Base-by-base conservation (phyloP, 805 yeast genomes). In the Priceomyces castillae region DNA sequence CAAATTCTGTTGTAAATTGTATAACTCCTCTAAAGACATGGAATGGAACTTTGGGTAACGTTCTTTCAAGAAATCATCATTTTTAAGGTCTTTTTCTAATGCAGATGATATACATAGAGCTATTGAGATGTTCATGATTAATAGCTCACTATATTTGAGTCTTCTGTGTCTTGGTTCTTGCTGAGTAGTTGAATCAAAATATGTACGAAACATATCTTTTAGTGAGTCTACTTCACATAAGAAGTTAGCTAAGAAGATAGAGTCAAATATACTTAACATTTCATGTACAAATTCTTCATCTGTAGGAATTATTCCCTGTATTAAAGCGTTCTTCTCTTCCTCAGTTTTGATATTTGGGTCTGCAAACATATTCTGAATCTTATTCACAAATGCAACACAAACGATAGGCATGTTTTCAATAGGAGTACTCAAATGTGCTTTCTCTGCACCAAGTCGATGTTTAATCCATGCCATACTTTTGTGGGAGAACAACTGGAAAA, bases 381-480 rank as follows among this genome's bases (percentile, higher is more conserved):
- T 23, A 15, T 47, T 44, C 18, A 55, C 33, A 26, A 56, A 52
- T n/a, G 40, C 34, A 23, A 53, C 46, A 30, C 62, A 58, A 10
- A 56, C 50, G 3, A 46, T 35, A 1, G 71, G 73, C 25, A 69
- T 39, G 42, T 61, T 59, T 17, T 53, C 48, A 18, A 70, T 48
- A 10, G 71, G 69, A 5, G 48, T 39, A 7, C 61, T 41, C 11
- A 56, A 42, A 17, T 53, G 43, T 3, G 40, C 46, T 12, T 58
- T 48, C 2, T 51, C 56, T 1, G 56, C 51, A 1, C 62, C 60
- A 12, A 70, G 48, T 19, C 56, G 50, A 7, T 45, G 47, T 20
- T 54, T 55, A 30, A 70, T 61, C 65, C 67, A 68, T 19, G 51
- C 55, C 44, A 68, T 43, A 10, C 70, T 65, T 39, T 62, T 61